Conservation (phyloP, 192 early-diverging fungal genomes). For the Coemansia pectinata region DNA sequence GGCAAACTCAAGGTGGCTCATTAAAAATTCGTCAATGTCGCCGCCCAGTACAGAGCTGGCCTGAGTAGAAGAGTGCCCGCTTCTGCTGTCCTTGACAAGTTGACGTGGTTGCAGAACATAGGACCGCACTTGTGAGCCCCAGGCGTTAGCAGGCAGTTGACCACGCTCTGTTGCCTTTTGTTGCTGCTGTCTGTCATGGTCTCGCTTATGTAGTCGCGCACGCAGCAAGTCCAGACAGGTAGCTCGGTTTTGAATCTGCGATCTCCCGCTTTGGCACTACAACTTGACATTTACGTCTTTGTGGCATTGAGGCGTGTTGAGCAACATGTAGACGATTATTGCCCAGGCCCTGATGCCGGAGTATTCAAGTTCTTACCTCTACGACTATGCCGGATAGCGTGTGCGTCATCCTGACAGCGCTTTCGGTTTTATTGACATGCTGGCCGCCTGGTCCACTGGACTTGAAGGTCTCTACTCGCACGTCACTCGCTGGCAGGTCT, state of each 20-base stretch:
- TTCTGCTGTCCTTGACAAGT: slow-evolving; percentile 62
- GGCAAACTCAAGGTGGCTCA: neutral
- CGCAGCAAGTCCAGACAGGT: slow-evolving; percentile 76
- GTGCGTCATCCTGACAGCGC: slow-evolving; percentile 85
- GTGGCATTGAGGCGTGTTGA: neutral
- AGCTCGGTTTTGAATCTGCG: slow-evolving; percentile 64
- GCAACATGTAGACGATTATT: neutral
- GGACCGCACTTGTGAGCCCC: slow-evolving; percentile 62
- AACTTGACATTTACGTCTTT: neutral
- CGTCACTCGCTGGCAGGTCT: slow-evolving; percentile 50
- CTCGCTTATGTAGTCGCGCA: slow-evolving; percentile 64
- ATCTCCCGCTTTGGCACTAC: slow-evolving; percentile 10
- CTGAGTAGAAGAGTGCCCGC: slow-evolving; percentile 52
- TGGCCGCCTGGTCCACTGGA: slow-evolving; percentile 60
- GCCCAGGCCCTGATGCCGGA: neutral
- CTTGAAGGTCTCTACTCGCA: slow-evolving; percentile 60
- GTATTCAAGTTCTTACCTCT: slow-evolving; percentile 17
- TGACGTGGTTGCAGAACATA: slow-evolving; percentile 67
- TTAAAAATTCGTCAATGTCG: slow-evolving; percentile 44
- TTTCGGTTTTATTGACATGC: slow-evolving; percentile 89
- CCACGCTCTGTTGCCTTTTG: slow-evolving; percentile 17
- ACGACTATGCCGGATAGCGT: slow-evolving; percentile 79
- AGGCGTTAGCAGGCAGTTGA: slow-evolving; percentile 46
- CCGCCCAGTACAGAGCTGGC: slow-evolving; percentile 58
- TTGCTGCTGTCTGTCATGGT: slow-evolving; percentile 54